Conservation (phyloP, 495 filamentous ascomycete genomes). For the Xylaria bambusicola region DNA sequence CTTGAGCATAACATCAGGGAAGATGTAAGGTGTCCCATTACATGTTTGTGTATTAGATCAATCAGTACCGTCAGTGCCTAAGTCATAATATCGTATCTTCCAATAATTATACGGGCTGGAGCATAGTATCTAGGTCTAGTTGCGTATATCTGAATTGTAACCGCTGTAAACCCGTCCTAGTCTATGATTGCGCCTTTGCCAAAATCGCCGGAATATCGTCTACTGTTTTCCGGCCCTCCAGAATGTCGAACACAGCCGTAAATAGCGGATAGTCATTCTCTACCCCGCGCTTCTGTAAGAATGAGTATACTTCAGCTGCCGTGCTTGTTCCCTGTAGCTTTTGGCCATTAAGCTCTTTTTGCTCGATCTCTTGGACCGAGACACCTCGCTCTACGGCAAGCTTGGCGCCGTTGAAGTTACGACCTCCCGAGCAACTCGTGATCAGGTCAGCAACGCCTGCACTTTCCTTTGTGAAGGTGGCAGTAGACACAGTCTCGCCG, state of each 20-base stretch:
- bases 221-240: slow-evolving; percentile 59
- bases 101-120: background rate
- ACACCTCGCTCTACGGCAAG: slow-evolving; percentile 78
- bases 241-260: slow-evolving; percentile 73
- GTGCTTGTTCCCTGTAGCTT: slow-evolving; percentile 94
- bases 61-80: background rate
- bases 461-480: slow-evolving; percentile 94
- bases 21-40: background rate
- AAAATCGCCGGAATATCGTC: slow-evolving; percentile 65
- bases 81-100: slow-evolving; percentile 14
- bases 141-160: slow-evolving; percentile 8
- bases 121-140: slow-evolving; percentile 12
- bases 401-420: slow-evolving; percentile 94
- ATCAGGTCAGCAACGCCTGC: slow-evolving; percentile 96
- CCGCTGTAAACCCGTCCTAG: background rate
- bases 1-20: no score
- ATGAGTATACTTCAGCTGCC: slow-evolving; percentile 83
- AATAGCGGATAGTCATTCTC: slow-evolving; percentile 90
- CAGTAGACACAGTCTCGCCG: slow-evolving; percentile 69
- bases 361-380: slow-evolving; percentile 83
- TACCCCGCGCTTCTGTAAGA: slow-evolving; percentile 73
- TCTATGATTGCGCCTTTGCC: slow-evolving; percentile 35
- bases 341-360: slow-evolving; percentile 90
- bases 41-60: background rate
- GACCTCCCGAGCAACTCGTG: slow-evolving; percentile 85